These are phyloP conservation scores for Skeletonema menzelii DNA, from an alignment of 108 stramenopile genomes.

Conservation along the genomic window DNA sequence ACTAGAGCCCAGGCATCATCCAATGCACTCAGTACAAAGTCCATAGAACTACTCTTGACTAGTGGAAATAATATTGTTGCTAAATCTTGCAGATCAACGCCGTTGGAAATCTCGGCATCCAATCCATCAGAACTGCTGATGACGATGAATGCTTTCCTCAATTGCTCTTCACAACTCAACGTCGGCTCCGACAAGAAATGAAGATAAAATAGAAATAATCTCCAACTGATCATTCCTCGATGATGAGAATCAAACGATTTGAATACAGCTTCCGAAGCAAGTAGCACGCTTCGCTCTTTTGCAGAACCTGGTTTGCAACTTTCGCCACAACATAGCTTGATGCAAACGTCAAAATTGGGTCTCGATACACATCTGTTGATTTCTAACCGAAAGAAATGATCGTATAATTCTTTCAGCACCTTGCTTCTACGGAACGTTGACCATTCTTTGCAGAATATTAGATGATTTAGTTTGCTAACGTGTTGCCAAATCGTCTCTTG, in stretches of 20 bases:
- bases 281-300: neutral
- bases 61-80: conserved; percentile 26
- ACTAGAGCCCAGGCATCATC: conserved; percentile 30
- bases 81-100: conserved; percentile 27
- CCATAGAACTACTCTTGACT: conserved; percentile 13
- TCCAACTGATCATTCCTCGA: conserved; percentile 27
- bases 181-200: conserved; percentile 27
- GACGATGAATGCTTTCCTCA: conserved; percentile 24
- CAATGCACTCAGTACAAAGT: conserved; percentile 9
- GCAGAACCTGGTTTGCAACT: neutral
- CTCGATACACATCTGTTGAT: conserved; percentile 24
- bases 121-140: neutral
- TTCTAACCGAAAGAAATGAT: conserved; percentile 21
- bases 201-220: conserved; percentile 26
- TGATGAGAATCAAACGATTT: conserved; percentile 18
- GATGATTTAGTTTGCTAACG: conserved; percentile 7
- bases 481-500: conserved; percentile 27
- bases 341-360: conserved; percentile 24
- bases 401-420: conserved; percentile 14
- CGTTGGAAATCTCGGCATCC: conserved; percentile 6
- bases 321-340: conserved; percentile 10
- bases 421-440: conserved; percentile 5
- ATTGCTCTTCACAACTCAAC: conserved; percentile 11
- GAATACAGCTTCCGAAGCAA: conserved; percentile 20
- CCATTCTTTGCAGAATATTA: conserved; percentile 9